Evolutionary conservation across 2,329 filamentous ascomycete genomes (phyloP), one percentile per base, ranked within the genome.

Genomic region (Taxawa tesnikishii): DNA sequence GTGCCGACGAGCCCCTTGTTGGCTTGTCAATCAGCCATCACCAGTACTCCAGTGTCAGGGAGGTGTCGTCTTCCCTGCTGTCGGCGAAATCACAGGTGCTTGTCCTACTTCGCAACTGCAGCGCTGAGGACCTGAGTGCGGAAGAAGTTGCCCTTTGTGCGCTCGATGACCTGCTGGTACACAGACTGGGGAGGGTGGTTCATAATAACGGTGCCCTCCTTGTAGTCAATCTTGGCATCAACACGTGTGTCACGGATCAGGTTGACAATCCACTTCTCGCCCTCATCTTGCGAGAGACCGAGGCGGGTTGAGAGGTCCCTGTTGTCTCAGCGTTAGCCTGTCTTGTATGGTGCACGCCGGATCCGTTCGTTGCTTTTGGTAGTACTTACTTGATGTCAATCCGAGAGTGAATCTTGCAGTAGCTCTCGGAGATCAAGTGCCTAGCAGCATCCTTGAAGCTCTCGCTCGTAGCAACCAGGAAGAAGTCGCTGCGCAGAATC

Each of bases 181-280:
- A 98, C 88, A 43, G 85, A 94, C 67, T 92, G 90, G 41, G 90
- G 88, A 31, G 88, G 90, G 65, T 98, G 90, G 69, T 98, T 96
- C 88, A 98, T 98, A 48, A 96, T 77, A 32, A 98, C 90, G 33
- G 90, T 96, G 54, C 90, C 90, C 63, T 93, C 83, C 68, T 96
- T 84, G 67, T 93, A 94, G 65, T 98, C 90, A 56, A 96, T 96
- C 75, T 98, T 98, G 51, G 90, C 90, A 55, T 98, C 90, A 42
- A 98, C 82, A 41, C 87, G 75, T 15, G 90, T 98, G 63, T 98
- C 90, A 43, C 90, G 80, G 63, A 98, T 98, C 43, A 98, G 73
- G 68, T 98, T 98, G 49, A 98, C 90, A 53, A 98, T 98, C 90
- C 90, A 98, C 70, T 98, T 98, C 75, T 98, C 90, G 50, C 90